Conservation (phyloP, 352 stramenopile genomes). For the Pythium dissimile region DNA sequence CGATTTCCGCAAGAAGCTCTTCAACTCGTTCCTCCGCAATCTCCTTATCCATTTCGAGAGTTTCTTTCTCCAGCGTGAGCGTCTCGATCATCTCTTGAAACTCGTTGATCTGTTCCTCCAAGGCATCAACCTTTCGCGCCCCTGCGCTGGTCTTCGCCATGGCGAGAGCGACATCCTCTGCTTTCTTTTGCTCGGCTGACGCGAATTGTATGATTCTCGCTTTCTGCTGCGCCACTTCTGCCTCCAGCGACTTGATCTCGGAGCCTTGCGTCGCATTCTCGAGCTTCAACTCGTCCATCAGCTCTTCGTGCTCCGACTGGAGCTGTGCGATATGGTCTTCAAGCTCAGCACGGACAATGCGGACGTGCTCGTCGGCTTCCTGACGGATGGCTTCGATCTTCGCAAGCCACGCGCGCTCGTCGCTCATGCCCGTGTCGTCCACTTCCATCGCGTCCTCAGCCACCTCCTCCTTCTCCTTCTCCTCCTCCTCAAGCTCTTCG, state of each 20-base stretch:
- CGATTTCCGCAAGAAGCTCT: slow-evolving; percentile 64
- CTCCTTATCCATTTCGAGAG: slow-evolving; percentile 86
- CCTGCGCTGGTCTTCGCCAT: slow-evolving; percentile 67
- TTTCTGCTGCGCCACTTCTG: slow-evolving; percentile 69
- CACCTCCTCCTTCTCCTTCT: slow-evolving; percentile 22
- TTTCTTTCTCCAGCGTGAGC: slow-evolving; percentile 85
- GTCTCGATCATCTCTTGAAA: slow-evolving; percentile 83
- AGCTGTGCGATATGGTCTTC: slow-evolving; percentile 63
- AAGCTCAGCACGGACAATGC: slow-evolving; percentile 48
- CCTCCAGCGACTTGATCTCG: slow-evolving; percentile 60
- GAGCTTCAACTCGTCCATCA: slow-evolving; percentile 48
- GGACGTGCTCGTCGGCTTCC: slow-evolving; percentile 62
- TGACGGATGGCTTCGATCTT: slow-evolving; percentile 50
- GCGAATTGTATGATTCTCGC: slow-evolving; percentile 62
- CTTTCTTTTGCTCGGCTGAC: slow-evolving; percentile 67
- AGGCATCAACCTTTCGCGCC: slow-evolving; percentile 61
- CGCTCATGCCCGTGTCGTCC: slow-evolving; percentile 15
- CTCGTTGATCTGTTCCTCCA: slow-evolving; percentile 66
- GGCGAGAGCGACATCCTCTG: slow-evolving; percentile 67
- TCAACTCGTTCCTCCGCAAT: slow-evolving; percentile 83
- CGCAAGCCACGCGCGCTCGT: slow-evolving; percentile 38
- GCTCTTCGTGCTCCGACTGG: slow-evolving; percentile 47
- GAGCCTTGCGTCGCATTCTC: slow-evolving; percentile 58
- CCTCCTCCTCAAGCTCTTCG: slow-evolving; percentile 27
- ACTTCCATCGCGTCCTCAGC: slow-evolving; percentile 33